These are phyloP conservation scores for Mycena chlorophos DNA, from an alignment of 768 basidiomycete species.

Conservation along the genomic window DNA sequence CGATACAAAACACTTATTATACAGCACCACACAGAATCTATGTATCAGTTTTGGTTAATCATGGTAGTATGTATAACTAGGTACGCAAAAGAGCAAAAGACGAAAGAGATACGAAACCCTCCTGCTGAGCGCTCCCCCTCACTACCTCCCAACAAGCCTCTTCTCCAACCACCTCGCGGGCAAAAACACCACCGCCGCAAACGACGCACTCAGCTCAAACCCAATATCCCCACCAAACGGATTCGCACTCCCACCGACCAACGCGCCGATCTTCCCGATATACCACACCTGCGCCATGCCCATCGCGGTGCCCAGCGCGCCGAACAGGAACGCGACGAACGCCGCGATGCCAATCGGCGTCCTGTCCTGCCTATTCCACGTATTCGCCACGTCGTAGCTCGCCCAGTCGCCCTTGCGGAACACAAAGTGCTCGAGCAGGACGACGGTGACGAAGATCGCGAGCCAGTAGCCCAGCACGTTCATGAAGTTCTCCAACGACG, in stretches of 20 bases:
- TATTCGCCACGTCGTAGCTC: conserved; percentile 33
- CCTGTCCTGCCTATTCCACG: conserved; percentile 33
- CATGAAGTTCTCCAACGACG: conserved; percentile 35
- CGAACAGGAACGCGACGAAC: conserved; percentile 32
- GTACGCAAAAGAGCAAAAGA: too few relatives aligned
- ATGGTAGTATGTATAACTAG: too few relatives aligned
- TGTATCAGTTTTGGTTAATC: too few relatives aligned
- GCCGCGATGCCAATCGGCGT: conserved; percentile 41
- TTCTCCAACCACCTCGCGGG: too few relatives aligned
- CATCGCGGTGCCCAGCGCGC: conserved; percentile 39
- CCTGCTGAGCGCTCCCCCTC: too few relatives aligned
- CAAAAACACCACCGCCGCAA: conserved; percentile 30
- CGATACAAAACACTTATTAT: too few relatives aligned
- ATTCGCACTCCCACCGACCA: conserved; percentile 22
- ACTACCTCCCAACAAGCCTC: too few relatives aligned
- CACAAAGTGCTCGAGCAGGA: conserved; percentile 52
- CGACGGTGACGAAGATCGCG: conserved; percentile 46
- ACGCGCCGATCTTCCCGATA: conserved; percentile 28
- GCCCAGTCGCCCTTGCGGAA: conserved; percentile 41
- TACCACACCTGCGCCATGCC: conserved; percentile 39
- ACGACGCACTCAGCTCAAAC: conserved; percentile 35
- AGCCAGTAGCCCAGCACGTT: conserved; percentile 60
- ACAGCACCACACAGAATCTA: too few relatives aligned
- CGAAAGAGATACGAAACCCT: too few relatives aligned
- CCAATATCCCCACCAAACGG: conserved; percentile 37